Base-by-base conservation (phyloP, 208 protist species). In the Vickermania ingenoplastis region DNA sequence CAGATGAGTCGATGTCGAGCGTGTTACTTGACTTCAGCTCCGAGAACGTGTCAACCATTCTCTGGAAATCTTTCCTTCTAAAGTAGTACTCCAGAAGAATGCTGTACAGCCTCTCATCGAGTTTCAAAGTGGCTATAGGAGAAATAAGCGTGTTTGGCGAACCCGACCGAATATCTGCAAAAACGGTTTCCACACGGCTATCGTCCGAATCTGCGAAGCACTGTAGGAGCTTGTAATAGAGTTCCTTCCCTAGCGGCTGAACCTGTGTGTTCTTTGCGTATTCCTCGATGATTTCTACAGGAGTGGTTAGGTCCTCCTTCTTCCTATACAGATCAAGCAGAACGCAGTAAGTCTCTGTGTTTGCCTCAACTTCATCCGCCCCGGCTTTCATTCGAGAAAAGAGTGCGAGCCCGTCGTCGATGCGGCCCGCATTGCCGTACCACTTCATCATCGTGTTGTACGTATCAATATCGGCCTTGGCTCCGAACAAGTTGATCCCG, bases 341-440 rank as follows among this genome's bases (percentile, higher is more conserved):
- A 41, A 87, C 65, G 41, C 71, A 79, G 65, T 90, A 92, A 13
- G 82, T 93, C 1, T 83, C 76, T 1, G 74, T 69, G 58, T 94
- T 78, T 0, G 86, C 68, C 13, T 59, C 59, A 0, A 81, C 71
- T 1, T 45, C 31, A 0, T 31, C 17, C 7, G 41, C 77, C 13
- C 28, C 70, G 24, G 60, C 49, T 25, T 73, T 61, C 61, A 73
- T 62, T 14, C 56, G 60, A 13, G 58, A 24, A 53, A 69, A 77
- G 17, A 83, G 41, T 24, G 48, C 52, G 3, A 57, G 21, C 23
- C 64, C 74, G 41, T 71, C 63, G 0, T 72, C 61, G 2, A 77
- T 27, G 22, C 66, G 51, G 1, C 61, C 22, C 11, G 60, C 55
- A 14, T 73, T 71, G 11, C 79, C 11, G 29, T 75, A 78, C 22